Base-by-base conservation (phyloP, 345 rosid genomes). In the Salix exigua region DNA sequence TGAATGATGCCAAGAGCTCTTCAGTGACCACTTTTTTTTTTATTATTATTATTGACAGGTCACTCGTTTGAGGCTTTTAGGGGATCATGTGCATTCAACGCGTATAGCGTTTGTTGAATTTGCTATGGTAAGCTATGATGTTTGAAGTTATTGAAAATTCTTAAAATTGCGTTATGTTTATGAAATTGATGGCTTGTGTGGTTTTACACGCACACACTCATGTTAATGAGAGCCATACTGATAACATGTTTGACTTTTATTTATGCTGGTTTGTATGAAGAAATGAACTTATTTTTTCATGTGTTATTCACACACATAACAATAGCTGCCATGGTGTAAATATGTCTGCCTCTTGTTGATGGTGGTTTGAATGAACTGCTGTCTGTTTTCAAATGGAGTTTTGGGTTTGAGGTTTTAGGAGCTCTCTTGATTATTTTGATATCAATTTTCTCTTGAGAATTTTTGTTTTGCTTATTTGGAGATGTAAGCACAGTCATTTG, bases 71-170 rank as follows among this genome's bases (percentile, higher is more conserved):
- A 92, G 96, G 90, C 90, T 94, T 77, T 85, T 91, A 74, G 97
- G 98, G 17, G 97, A 92, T 83, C 85, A 91, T 21, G 83, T 88
- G 79, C 98, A 94, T 84, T 92, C 97, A 51, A 92, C 89, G 79
- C 92, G 94, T 77, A 94, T 91, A 81, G 96, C 93, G 71, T 94
- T 94, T 80, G 93, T 92, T 75, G 98, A 94, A 82, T 94, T 94
- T 82, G 90, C 92, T 31, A 78, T 79, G 94, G 98, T 94, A 83
- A 88, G 88, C 68, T 35, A 31, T 11, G n/a, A 21, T 23, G 6
- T 7, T 42, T 44, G 19, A 74, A 14, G 30, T 73, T 30, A n/a
- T 17, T n/a, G 33, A 31, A 75, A 65, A 46, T 74, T 65, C 38
- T 2, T 40, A 50, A 38, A 74, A 67, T n/a, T 30, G 60, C 23